phyloP scores from a whole-genome alignment of 2,329 filamentous ascomycete genomes.

The Colletotrichum sp. region DNA sequence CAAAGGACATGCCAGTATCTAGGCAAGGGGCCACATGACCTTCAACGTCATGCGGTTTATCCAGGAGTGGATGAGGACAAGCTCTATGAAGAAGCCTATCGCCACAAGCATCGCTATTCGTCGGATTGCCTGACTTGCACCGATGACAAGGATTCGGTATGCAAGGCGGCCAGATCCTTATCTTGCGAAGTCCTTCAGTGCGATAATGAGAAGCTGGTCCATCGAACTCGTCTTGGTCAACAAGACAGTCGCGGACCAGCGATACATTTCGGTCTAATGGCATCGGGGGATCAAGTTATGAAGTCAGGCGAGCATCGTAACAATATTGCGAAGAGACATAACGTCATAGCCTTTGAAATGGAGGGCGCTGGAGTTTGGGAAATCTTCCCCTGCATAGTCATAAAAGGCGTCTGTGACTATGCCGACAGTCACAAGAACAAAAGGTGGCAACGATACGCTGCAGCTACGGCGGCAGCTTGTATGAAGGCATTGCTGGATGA shows the following conservation, averaged over 20 bases:
- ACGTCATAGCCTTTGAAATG: constrained; percentile 37
- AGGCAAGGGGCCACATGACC: too few species aligned
- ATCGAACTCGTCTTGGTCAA: neutral
- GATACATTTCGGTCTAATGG: constrained; percentile 40
- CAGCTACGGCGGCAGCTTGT: constrained; percentile 39
- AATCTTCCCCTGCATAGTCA: constrained; percentile 30
- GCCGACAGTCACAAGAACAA: constrained; percentile 44
- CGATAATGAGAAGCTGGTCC: neutral
- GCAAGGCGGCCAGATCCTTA: constrained; percentile 16
- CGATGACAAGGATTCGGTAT: neutral
- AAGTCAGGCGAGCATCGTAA: constrained; percentile 40
- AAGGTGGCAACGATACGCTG: constrained; percentile 42
- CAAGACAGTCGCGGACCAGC: neutral
- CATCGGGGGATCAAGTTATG: constrained; percentile 41
- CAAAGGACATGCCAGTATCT: too few species aligned
- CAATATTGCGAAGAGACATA: constrained; percentile 24
- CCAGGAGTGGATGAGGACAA: constrained; percentile 32
- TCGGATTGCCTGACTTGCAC: neutral
- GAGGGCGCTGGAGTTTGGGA: constrained; percentile 38
- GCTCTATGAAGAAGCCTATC: constrained; percentile 33
- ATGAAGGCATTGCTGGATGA: neutral
- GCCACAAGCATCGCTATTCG: constrained; percentile 32
- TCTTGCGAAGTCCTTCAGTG: constrained; percentile 28
- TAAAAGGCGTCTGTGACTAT: constrained; percentile 45
- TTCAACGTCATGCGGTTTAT: constrained; percentile 10